Conservation (phyloP, 192 early-diverging fungal species). For the Coemansia sp. region DNA sequence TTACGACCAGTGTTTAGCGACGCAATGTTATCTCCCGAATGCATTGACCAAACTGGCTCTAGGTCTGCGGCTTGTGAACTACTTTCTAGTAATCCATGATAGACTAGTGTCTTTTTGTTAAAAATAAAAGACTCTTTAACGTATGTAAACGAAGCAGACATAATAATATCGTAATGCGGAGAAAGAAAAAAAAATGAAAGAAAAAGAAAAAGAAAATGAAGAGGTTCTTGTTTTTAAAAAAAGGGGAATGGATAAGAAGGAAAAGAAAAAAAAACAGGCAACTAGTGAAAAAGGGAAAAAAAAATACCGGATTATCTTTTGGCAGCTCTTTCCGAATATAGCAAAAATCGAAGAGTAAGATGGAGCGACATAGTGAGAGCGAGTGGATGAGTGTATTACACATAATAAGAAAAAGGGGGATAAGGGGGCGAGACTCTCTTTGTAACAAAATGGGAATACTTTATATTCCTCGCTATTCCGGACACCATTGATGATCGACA, state of each 20-base stretch:
- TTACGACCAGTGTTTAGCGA: constrained; percentile 15
- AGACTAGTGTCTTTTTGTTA: constrained; percentile 39
- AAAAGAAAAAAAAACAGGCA: no score
- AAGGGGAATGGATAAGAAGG: neutral
- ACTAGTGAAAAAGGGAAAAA: no score
- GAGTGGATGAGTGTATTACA: neutral
- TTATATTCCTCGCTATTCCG: no score
- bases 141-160: constrained; percentile 45
- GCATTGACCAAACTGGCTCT: constrained; percentile 40
- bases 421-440: neutral
- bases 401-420: neutral
- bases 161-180: constrained; percentile 10
- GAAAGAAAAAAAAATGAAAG: neutral
- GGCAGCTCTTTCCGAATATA: no score
- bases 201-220: neutral
- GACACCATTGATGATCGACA: no score
- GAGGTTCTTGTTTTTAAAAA: no score
- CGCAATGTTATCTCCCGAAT: constrained; percentile 15
- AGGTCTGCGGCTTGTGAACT: constrained; percentile 24
- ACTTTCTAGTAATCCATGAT: constrained; percentile 29
- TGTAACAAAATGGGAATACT: neutral
- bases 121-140: constrained; percentile 41
- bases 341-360: no score
- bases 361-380: neutral
- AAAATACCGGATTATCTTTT: no score